A percentile compares a stretch with the other conserved stretches of the same genome.
Conservation (phyloP, 441 rosid species). For the Aleurites moluccanus region DNA sequence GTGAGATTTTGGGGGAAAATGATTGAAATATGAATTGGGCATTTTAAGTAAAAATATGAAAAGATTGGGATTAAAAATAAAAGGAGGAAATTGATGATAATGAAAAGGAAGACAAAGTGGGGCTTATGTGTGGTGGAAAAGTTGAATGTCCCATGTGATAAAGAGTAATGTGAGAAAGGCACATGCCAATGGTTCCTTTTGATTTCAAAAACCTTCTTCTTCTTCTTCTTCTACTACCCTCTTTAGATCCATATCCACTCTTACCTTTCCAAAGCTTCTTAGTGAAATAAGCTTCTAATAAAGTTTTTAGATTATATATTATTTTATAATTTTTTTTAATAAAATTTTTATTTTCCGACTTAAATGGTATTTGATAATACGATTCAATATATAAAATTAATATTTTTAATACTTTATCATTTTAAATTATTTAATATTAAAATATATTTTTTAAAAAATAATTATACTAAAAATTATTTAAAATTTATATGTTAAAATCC, state of each 20-base stretch:
- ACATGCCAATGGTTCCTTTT: conserved; percentile 36
- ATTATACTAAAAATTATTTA: too few species aligned
- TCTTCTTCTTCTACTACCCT: not conserved
- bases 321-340: not conserved
- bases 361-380: too few species aligned
- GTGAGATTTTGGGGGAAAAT: not conserved
- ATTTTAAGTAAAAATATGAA: not conserved
- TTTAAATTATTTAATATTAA: too few species aligned
- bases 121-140: conserved; percentile 39
- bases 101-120: conserved; percentile 25
- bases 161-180: conserved; percentile 38
- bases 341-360: too few species aligned
- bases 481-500: too few species aligned
- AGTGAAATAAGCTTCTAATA: not conserved
- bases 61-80: not conserved
- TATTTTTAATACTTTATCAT: too few species aligned
- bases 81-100: not conserved
- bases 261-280: conserved; percentile 3
- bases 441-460: too few species aligned
- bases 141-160: conserved; percentile 39
- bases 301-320: not conserved
- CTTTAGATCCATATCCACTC: not conserved
- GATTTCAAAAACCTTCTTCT: not conserved
- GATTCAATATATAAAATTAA: too few species aligned
- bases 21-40: not conserved